A percentile compares a stretch with the other conserved stretches of the same genome.
These are phyloP conservation scores for Aspergillus fumigatus DNA, from an alignment of 2,329 filamentous ascomycete species.

Conservation along the genomic window DNA sequence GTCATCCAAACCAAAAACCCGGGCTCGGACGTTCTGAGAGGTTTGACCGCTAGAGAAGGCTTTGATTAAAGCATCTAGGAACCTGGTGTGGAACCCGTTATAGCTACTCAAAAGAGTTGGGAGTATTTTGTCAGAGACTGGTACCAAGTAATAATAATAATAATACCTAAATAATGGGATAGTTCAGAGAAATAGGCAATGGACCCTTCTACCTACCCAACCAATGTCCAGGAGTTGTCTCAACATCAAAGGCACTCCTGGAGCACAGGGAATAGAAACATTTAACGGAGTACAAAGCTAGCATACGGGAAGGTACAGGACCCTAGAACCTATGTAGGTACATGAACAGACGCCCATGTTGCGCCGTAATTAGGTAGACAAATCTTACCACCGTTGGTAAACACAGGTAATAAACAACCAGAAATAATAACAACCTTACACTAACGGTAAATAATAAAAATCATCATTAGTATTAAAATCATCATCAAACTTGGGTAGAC, in stretches of 20 bases:
- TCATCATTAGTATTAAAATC: conserved; percentile 1
- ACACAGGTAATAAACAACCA: not conserved
- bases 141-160: not conserved
- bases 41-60: conserved; percentile 16
- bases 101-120: not conserved
- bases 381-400: not conserved
- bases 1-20: conserved; percentile 7
- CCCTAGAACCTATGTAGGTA: no score
- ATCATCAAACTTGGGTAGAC: not conserved
- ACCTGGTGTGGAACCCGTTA: conserved; percentile 11
- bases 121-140: not conserved
- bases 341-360: no score
- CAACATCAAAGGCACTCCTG: not conserved
- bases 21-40: conserved; percentile 18
- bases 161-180: no score
- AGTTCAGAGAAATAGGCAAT: not conserved
- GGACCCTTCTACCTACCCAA: not conserved
- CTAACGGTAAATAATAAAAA: not conserved
- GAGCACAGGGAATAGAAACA: not conserved
- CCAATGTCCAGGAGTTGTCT: not conserved
- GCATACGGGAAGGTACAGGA: no score
- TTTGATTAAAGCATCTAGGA: conserved; percentile 16
- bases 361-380: not conserved
- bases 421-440: not conserved
- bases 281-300: no score